Base-by-base conservation (phyloP, 2,329 filamentous ascomycete species). In the Myotisia sp. region DNA sequence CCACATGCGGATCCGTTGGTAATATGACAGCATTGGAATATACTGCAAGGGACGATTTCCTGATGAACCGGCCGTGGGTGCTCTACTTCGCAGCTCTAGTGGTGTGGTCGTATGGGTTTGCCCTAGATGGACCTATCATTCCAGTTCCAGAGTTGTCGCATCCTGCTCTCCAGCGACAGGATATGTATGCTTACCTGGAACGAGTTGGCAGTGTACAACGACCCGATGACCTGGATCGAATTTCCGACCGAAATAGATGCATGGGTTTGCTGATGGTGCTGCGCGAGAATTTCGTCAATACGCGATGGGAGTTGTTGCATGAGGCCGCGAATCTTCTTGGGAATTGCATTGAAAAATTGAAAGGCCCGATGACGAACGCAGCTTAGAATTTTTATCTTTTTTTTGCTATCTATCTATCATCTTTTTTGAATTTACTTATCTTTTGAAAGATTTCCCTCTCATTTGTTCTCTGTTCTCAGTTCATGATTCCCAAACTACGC, bases 91-190 rank as follows among this genome's bases (percentile, higher is more conserved):
- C 90, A 1, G 76, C 78, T 0, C 67, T 98, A 9, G 83, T 94
- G 14, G 81, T 95, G 1, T 98, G 90, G 90, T 84, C 76, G 40
- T 98, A 95, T 49, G 87, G 86, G 2, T 94, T 76, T 52, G 85
- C 87, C 0, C 64, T 92, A 13, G 90, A 95, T 46, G 90, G 90
- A 0, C 71, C 84, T 0, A 72, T 81, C 37, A 49, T 59, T 2
- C 46, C 58, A 8, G 53, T 53, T 2, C 47, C 59, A 35, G 45
- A 59, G 62, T 72, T 80, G 37, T 56, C 54, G 23, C 76, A 65
- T 1, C 66, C 67, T 31, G 69, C 74, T 9, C 77, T 82, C 42
- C 77, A 79, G 52, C 69, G 79, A 28, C 67, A 63, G 26, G 77
- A 87, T 47, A 92, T 94, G 85, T 71, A 78, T 34, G 66, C 68